A percentile compares a stretch with the other conserved stretches of the same genome.
phyloP scores from a whole-genome alignment of 2,329 filamentous ascomycete genomes.

The Cadophora luteo-olivacea region DNA sequence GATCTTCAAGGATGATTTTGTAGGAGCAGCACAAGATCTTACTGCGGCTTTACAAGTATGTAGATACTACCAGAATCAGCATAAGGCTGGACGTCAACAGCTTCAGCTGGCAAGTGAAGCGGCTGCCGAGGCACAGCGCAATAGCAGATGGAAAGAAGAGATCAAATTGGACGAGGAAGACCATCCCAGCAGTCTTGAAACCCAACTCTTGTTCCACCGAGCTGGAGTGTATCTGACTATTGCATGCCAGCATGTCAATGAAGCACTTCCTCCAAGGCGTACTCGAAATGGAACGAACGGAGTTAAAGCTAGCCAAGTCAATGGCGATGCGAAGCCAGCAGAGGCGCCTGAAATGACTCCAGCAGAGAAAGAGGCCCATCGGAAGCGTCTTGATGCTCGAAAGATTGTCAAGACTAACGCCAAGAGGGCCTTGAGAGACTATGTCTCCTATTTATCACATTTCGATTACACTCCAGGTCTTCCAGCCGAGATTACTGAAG shows the following conservation, averaged over 20 bases:
- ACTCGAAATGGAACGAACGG: constrained; percentile 35
- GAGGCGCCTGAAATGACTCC: constrained; percentile 45
- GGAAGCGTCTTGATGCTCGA: constrained; percentile 61
- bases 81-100: constrained; percentile 48
- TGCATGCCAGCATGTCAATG: constrained; percentile 69
- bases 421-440: constrained; percentile 78
- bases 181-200: constrained; percentile 77
- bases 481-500: constrained; percentile 47
- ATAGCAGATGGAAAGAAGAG: constrained; percentile 53
- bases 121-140: constrained; percentile 43
- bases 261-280: constrained; percentile 52
- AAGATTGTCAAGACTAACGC: constrained; percentile 77
- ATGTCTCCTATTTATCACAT: constrained; percentile 71
- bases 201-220: constrained; percentile 78
- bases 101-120: constrained; percentile 56
- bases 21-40: constrained; percentile 73
- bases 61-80: constrained; percentile 44
- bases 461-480: constrained; percentile 76
- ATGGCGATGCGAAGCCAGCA: constrained; percentile 32
- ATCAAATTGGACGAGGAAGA: constrained; percentile 63
- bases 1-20: constrained; percentile 76
- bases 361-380: constrained; percentile 53
- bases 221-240: constrained; percentile 75
- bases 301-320: constrained; percentile 34
- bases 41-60: constrained; percentile 66